Evolutionary conservation across 495 filamentous ascomycete genomes (phyloP), one percentile per base, ranked within the genome.

Genomic region (Podospora australis): DNA sequence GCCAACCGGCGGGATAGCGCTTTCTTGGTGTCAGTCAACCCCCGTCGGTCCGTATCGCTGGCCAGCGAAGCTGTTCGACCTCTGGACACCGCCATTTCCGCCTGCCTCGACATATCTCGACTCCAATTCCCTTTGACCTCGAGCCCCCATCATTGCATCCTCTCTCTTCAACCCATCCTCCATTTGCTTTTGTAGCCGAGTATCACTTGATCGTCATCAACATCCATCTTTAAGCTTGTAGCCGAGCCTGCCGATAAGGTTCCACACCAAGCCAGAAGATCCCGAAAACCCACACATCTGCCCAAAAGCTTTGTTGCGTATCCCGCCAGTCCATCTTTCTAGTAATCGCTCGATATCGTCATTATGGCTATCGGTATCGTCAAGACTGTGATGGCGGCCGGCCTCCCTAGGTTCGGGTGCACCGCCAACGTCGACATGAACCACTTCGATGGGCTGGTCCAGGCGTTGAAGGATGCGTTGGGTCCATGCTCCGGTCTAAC

Each of bases 401-500:
- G 21, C 25, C n/a, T 24, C 11, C 39, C 46, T 47, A 22, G 29
- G 6, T 58, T 44, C 25, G 47, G 30, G 13, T 49, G 45, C 43
- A 45, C 36, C 19, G 48, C 14, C 29, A 32, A 23, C 7, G 24
- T 32, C 17, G 46, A 52, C 21, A 46, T 38, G 23, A 64, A 80
- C 60, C 64, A 65, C 11, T 94, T 94, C 56, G 78, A 88, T n/a
- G 63, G 70, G 46, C 83, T 95, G 24, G 85, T 94, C 47, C 55
- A 77, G 43, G 80, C 84, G 29, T 79, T 95, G 48, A 87, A 80
- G 52, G 65, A 68, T 13, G 79, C 78, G 28, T 71, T 96, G 0
- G 88, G 88, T 0, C 80, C 87, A 2, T 85, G 78, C 42, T 89
- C 84, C 7, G 88, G 89, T 5, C 78, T 92, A 43, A 79, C 83